phyloP scores from a whole-genome alignment of 2,329 filamentous ascomycete species.

The Trichoderma semiorbis region DNA sequence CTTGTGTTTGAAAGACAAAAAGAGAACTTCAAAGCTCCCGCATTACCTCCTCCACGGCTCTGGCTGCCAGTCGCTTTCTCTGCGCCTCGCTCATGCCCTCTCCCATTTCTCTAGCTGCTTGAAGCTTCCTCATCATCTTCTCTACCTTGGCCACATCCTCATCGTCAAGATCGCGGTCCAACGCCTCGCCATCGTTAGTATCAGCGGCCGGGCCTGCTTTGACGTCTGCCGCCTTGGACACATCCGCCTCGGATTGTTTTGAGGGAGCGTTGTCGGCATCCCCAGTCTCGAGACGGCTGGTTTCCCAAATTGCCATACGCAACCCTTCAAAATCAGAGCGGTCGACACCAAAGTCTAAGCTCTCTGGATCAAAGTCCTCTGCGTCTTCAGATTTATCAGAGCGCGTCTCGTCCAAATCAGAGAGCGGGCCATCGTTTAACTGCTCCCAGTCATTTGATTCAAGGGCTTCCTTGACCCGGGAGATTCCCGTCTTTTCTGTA shows the following conservation, averaged over 20 bases:
- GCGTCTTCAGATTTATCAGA: conserved; percentile 27
- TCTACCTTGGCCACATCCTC: conserved; percentile 59
- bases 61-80: conserved; percentile 57
- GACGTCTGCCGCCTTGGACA: conserved; percentile 17
- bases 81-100: conserved; percentile 59
- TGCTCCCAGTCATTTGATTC: conserved; percentile 64
- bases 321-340: conserved; percentile 51
- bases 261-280: conserved; percentile 25
- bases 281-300: conserved; percentile 22
- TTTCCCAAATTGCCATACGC: conserved; percentile 49
- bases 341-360: conserved; percentile 51
- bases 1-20: not conserved
- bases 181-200: not conserved
- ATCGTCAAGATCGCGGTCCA: conserved; percentile 36
- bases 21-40: conserved; percentile 44
- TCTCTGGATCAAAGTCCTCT: conserved; percentile 43
- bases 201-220: not conserved
- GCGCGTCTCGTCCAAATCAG: conserved; percentile 32
- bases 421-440: conserved; percentile 24
- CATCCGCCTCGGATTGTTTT: conserved; percentile 17
- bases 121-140: conserved; percentile 61
- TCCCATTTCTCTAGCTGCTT: conserved; percentile 57
- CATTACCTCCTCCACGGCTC: conserved; percentile 63
- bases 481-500: conserved; percentile 56
- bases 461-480: conserved; percentile 58